Conservation (phyloP, 805 yeast genomes). For the Kregervanrija fluxuum region DNA sequence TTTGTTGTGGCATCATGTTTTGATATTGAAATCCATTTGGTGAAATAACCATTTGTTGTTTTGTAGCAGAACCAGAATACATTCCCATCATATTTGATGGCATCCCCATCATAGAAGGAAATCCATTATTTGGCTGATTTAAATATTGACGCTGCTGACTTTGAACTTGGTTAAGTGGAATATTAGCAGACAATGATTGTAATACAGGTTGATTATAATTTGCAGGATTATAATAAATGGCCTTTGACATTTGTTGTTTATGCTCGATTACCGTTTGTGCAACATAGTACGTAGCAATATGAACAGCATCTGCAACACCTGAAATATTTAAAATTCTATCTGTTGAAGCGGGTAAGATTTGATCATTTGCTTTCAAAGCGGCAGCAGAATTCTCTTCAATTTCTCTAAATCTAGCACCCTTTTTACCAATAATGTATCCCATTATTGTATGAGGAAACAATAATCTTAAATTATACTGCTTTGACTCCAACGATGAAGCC, state of each 20-base stretch:
- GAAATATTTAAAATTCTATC: conserved; percentile 64
- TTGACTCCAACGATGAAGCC: conserved; percentile 49
- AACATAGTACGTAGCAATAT: conserved; percentile 71
- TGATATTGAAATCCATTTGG: background rate
- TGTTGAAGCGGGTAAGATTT: conserved; percentile 65
- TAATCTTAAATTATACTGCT: conserved; percentile 49
- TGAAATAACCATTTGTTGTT: background rate
- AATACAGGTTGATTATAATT: conserved; percentile 24
- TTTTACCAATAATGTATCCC: conserved; percentile 76
- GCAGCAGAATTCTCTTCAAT: conserved; percentile 82
- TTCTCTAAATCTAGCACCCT: conserved; percentile 66
- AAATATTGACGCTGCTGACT: background rate
- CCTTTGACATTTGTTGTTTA: conserved; percentile 49
- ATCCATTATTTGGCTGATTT: background rate
- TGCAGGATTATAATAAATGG: conserved; percentile 54
- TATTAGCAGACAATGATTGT: conserved; percentile 3
- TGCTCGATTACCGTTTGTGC: conserved; percentile 62
- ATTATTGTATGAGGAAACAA: conserved; percentile 73
- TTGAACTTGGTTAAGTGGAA: too few species aligned
- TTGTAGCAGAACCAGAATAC: conserved; percentile 2
- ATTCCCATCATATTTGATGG: conserved; percentile 21
- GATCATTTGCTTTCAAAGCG: conserved; percentile 63
- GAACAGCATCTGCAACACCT: conserved; percentile 85
- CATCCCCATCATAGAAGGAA: conserved; percentile 20
- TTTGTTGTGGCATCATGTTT: too few species aligned